Percentiles rank a stretch among this genome's conserved stretches.
These are phyloP conservation scores for Trichoderma gracile DNA, from an alignment of 2,329 filamentous ascomycete genomes.

Conservation along the genomic window DNA sequence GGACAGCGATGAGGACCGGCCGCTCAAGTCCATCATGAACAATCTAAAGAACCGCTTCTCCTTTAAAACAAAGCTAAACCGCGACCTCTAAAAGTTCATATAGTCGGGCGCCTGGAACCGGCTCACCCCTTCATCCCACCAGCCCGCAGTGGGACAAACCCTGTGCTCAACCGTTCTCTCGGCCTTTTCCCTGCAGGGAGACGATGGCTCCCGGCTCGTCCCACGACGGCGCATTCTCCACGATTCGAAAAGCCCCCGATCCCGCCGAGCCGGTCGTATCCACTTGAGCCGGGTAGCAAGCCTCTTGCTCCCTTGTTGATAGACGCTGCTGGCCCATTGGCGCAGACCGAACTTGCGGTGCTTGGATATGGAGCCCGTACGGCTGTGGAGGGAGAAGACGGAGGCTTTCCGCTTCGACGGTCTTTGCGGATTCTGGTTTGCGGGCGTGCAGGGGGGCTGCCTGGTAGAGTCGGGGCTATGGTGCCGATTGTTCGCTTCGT, in stretches of 20 bases:
- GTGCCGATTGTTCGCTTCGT: constrained; percentile 25
- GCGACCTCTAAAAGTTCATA: constrained; percentile 32
- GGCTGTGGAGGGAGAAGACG: constrained; percentile 35
- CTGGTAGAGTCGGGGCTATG: constrained; percentile 28
- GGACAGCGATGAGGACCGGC: too few species aligned
- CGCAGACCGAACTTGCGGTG: constrained; percentile 35
- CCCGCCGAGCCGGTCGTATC: constrained; percentile 33
- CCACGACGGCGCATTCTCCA: constrained; percentile 32
- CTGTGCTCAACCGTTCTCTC: constrained; percentile 32
- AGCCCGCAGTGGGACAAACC: constrained; percentile 34
- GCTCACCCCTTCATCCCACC: constrained; percentile 41
- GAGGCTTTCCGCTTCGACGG: constrained; percentile 39
- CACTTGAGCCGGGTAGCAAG: constrained; percentile 35
- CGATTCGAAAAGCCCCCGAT: constrained; percentile 34
- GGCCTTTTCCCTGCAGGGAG: constrained; percentile 32
- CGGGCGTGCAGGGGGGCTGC: not conserved
- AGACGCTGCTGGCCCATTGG: constrained; percentile 36
- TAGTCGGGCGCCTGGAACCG: constrained; percentile 39
- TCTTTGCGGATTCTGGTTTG: constrained; percentile 26
- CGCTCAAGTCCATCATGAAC: not conserved
- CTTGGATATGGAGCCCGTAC: constrained; percentile 34
- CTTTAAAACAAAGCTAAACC: too few species aligned
- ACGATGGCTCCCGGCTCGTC: not conserved
- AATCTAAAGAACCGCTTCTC: not conserved
- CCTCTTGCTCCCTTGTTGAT: constrained; percentile 32